phyloP scores from a whole-genome alignment of 2,329 filamentous ascomycete genomes.

The Colletotrichum gigasporum region DNA sequence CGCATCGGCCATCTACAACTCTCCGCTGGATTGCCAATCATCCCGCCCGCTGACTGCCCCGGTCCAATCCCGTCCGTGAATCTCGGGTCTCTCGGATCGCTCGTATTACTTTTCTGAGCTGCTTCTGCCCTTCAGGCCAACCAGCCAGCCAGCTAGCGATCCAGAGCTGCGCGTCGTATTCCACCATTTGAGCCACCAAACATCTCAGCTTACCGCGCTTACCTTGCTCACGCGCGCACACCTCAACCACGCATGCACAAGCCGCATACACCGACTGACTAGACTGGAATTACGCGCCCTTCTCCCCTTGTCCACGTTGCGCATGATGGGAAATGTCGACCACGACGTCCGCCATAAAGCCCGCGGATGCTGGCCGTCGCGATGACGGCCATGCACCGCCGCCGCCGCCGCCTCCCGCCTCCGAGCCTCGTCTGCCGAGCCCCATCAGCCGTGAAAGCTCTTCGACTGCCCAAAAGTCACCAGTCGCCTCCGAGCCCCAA shows the following conservation, averaged over 20 bases:
- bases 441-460: slow-evolving; percentile 32
- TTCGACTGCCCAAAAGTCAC: slow-evolving; percentile 32
- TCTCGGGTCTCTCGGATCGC: slow-evolving; percentile 20
- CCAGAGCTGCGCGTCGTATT: background rate
- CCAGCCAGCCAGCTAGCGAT: no score
- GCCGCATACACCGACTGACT: background rate
- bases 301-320: background rate
- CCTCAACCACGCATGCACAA: background rate
- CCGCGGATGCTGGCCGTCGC: slow-evolving; percentile 25
- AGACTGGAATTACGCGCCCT: background rate
- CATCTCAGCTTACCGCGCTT: slow-evolving; percentile 17
- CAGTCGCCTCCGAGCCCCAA: slow-evolving; percentile 41
- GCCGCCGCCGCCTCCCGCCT: slow-evolving; percentile 22
- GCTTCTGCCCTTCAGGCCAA: background rate
- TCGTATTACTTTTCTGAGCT: slow-evolving; percentile 21
- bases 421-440: slow-evolving; percentile 38
- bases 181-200: background rate
- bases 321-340: slow-evolving; percentile 34
- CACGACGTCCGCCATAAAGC: slow-evolving; percentile 25
- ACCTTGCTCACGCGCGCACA: background rate
- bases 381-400: slow-evolving; percentile 6
- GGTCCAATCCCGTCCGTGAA: background rate
- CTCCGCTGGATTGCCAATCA: slow-evolving; percentile 7
- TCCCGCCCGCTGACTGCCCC: slow-evolving; percentile 5
- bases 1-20: slow-evolving; percentile 2